These are phyloP conservation scores for Blastobotrys capitulatus DNA, from an alignment of 1,139 yeast species.

Conservation along the genomic window DNA sequence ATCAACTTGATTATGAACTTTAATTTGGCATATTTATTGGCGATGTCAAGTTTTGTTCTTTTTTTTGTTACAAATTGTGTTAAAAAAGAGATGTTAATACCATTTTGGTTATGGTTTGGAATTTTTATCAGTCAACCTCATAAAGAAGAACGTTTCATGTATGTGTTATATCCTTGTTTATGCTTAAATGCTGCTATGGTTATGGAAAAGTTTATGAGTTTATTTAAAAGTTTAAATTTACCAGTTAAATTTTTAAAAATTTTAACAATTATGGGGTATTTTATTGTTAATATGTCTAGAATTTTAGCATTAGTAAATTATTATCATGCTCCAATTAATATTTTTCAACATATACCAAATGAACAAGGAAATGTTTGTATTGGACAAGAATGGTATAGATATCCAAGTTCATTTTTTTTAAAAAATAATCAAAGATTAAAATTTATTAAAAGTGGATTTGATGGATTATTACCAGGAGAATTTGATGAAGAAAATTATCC, in stretches of 20 bases:
- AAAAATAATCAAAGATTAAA: constrained; percentile 54
- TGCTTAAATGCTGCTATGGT: constrained; percentile 58
- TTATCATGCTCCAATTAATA: constrained; percentile 35
- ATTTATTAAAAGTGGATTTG: constrained; percentile 73
- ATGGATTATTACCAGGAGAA: constrained; percentile 86
- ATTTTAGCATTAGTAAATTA: constrained; percentile 30
- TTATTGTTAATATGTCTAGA: constrained; percentile 27
- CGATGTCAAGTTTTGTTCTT: constrained; percentile 37
- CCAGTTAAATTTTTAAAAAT: neutral
- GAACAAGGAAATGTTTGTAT: constrained; percentile 52
- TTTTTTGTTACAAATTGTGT: constrained; percentile 12
- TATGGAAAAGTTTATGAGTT: constrained; percentile 26
- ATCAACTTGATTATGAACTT: constrained; percentile 69
- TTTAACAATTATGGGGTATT: neutral
- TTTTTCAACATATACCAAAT: constrained; percentile 24
- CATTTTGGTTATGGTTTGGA: constrained; percentile 56
- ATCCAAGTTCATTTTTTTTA: constrained; percentile 79
- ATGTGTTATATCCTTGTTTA: constrained; percentile 74
- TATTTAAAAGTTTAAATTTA: constrained; percentile 18
- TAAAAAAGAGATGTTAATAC: constrained; percentile 14
- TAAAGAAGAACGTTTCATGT: constrained; percentile 87
- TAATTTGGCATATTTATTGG: constrained; percentile 50
- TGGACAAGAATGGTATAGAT: constrained; percentile 95
- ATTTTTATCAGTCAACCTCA: constrained; percentile 77
- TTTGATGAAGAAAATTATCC: constrained; percentile 46